phyloP scores from a whole-genome alignment of 2,329 filamentous ascomycete species.

The Coniosporium tulheliwenetii region DNA sequence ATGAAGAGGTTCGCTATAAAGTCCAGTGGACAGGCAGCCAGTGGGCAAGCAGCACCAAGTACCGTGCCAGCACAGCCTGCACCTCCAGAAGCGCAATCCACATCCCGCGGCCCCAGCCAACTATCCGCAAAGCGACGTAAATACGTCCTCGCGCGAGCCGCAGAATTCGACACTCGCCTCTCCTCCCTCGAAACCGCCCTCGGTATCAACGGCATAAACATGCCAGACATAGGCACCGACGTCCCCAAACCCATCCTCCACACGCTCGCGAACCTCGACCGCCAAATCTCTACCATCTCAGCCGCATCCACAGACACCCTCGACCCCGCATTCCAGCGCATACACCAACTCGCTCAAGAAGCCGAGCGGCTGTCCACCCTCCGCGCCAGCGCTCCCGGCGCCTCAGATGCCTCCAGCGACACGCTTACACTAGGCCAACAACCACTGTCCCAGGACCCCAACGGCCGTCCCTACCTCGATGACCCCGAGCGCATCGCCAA shows the following conservation, averaged over 20 bases:
- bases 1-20: conserved; percentile 14
- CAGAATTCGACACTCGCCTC: conserved; percentile 76
- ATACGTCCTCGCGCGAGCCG: conserved; percentile 62
- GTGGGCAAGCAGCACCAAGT: background rate
- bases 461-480: conserved; percentile 13
- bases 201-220: conserved; percentile 56
- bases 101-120: background rate
- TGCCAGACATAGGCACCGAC: conserved; percentile 38
- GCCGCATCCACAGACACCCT: conserved; percentile 57
- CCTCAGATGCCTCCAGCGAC: conserved; percentile 1
- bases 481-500: conserved; percentile 64
- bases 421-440: background rate
- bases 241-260: conserved; percentile 58
- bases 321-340: conserved; percentile 54
- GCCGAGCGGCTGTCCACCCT: conserved; percentile 53
- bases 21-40: background rate
- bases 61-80: conserved; percentile 3
- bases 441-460: conserved; percentile 2
- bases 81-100: background rate
- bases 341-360: conserved; percentile 55
- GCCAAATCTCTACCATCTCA: conserved; percentile 61
- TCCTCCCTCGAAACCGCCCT: conserved; percentile 64
- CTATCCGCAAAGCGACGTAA: conserved; percentile 6
- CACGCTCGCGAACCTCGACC: conserved; percentile 64
- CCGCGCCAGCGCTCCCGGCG: conserved; percentile 10